A percentile compares a stretch with the other conserved stretches of the same genome.
Evolutionary conservation across 108 stramenopile species (phyloP).

Genomic region (Skeletonema tropicum): DNA sequence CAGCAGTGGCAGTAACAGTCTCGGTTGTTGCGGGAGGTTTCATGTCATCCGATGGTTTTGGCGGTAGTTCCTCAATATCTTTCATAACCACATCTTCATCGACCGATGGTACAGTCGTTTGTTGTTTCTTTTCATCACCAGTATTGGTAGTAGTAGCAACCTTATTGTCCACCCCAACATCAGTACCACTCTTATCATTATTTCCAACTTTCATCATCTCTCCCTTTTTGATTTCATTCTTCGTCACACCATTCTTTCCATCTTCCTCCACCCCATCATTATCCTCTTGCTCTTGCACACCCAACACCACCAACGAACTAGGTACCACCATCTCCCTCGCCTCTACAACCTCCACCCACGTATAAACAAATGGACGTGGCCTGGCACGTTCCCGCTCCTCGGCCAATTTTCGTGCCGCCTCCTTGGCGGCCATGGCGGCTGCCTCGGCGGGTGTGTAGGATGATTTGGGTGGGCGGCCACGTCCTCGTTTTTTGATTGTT

Average conservation of each 20-base stretch:
- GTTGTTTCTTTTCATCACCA: not conserved
- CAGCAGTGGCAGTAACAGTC: not conserved
- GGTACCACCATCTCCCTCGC: slow-evolving; percentile 57
- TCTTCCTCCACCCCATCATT: not conserved
- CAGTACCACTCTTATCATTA: not conserved
- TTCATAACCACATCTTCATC: slow-evolving; percentile 18
- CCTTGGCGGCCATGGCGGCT: not conserved
- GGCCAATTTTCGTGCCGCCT: not conserved
- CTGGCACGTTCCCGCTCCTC: not conserved
- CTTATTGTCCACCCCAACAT: not conserved
- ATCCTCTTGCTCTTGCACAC: slow-evolving; percentile 16
- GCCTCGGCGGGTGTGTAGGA: slow-evolving; percentile 8
- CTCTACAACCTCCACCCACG: slow-evolving; percentile 43
- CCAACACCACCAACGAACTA: slow-evolving; percentile 22
- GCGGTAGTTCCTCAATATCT: slow-evolving; percentile 1
- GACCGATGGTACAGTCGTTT: not conserved
- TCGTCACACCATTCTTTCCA: not conserved
- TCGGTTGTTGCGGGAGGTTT: slow-evolving; percentile 12
- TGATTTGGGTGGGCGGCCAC: slow-evolving; percentile 14
- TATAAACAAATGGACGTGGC: slow-evolving; percentile 62
- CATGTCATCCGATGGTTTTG: not conserved
- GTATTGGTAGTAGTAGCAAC: not conserved
- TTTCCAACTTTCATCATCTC: slow-evolving; percentile 4
- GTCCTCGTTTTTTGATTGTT: not conserved
- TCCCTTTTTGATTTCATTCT: slow-evolving; percentile 10